Percentiles rank a stretch among this genome's conserved stretches.
Evolutionary conservation across 2,329 filamentous ascomycete genomes (phyloP).

Genomic region (Zymoseptoria ardabiliae): DNA sequence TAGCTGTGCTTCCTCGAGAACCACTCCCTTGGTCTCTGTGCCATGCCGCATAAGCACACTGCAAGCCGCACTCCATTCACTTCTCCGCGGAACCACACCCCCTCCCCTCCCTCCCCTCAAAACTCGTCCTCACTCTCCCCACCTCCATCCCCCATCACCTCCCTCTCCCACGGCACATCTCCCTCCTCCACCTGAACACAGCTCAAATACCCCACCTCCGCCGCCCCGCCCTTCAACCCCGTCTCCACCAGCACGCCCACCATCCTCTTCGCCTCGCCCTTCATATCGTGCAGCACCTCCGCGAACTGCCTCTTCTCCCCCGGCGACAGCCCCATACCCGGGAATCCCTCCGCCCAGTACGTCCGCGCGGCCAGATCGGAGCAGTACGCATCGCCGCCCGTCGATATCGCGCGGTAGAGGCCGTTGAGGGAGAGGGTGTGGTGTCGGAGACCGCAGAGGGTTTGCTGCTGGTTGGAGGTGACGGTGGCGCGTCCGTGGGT

Average conservation of each 20-base stretch:
- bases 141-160: not conserved
- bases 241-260: constrained; percentile 27
- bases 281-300: constrained; percentile 24
- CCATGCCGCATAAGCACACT: not conserved
- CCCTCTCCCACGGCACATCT: constrained; percentile 27
- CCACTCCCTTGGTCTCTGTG: not conserved
- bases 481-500: not conserved
- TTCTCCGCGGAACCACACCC: not conserved
- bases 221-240: constrained; percentile 15
- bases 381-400: constrained; percentile 27
- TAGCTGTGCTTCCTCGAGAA: not conserved
- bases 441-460: constrained; percentile 8
- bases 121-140: constrained; percentile 2
- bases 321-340: constrained; percentile 1
- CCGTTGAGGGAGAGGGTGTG: constrained; percentile 9
- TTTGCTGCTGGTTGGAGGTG: not conserved
- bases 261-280: constrained; percentile 24
- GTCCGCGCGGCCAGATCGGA: constrained; percentile 18
- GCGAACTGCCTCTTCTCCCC: not conserved
- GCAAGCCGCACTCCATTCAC: not conserved
- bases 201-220: constrained; percentile 30
- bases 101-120: not conserved
- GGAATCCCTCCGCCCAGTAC: constrained; percentile 13
- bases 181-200: constrained; percentile 25
- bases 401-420: constrained; percentile 26